Evolutionary conservation across 371 early-diverging fungal species (phyloP).

Genomic region (Saksenaea vasiformis): DNA sequence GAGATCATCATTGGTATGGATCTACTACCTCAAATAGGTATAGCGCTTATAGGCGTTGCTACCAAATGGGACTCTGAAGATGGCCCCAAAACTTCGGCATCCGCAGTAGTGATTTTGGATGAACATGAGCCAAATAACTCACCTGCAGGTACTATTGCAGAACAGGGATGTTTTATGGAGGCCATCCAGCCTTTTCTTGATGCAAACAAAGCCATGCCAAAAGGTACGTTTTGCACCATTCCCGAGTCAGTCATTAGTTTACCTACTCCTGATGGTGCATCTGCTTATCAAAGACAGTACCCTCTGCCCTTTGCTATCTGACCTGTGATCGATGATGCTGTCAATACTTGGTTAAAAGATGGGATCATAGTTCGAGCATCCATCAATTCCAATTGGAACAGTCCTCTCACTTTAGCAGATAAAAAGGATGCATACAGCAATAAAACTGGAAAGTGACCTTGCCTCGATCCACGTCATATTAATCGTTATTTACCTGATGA

Average conservation of each 20-base stretch:
- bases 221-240: slow-evolving; percentile 17
- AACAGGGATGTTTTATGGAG: slow-evolving; percentile 8
- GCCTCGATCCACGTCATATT: not conserved
- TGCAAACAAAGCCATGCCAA: slow-evolving; percentile 11
- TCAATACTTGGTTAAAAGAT: slow-evolving; percentile 10
- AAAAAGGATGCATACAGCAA: slow-evolving; percentile 23
- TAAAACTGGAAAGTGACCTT: not conserved
- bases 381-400: slow-evolving; percentile 17
- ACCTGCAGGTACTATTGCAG: slow-evolving; percentile 13
- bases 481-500: too few species aligned
- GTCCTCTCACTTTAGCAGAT: slow-evolving; percentile 23
- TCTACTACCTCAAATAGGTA: slow-evolving; percentile 7
- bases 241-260: slow-evolving; percentile 13
- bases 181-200: slow-evolving; percentile 7
- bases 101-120: not conserved
- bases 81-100: too few species aligned
- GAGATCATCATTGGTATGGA: not conserved
- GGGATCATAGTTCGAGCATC: slow-evolving; percentile 6
- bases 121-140: slow-evolving; percentile 17
- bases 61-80: not conserved
- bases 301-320: not conserved
- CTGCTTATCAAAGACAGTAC: slow-evolving; percentile 13
- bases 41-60: slow-evolving; percentile 9
- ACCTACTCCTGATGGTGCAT: slow-evolving; percentile 1
- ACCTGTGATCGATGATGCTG: not conserved